Percentiles rank a stretch among this genome's conserved stretches.
Conservation (phyloP, 805 yeast genomes). For the Candida suzukii region DNA sequence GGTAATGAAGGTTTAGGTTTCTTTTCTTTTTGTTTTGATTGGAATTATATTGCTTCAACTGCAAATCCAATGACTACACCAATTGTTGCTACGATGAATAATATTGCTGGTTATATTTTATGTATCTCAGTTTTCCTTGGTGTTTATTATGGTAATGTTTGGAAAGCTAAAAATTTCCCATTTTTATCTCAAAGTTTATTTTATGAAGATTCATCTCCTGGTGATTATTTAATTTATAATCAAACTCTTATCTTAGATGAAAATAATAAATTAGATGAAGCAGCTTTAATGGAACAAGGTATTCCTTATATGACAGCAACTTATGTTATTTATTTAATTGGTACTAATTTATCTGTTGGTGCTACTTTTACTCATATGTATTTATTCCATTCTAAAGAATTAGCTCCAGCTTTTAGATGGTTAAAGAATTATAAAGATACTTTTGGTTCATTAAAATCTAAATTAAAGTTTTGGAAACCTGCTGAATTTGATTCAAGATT, state of each 20-base stretch:
- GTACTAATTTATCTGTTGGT: conserved; percentile 25
- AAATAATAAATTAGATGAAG: conserved; percentile 13
- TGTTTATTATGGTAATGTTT: conserved; percentile 26
- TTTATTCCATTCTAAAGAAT: conserved; percentile 20
- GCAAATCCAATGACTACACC: conserved; percentile 24
- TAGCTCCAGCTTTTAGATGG: conserved; percentile 19
- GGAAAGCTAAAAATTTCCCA: conserved; percentile 27
- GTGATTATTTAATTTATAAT: conserved; percentile 20
- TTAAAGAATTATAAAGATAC: conserved; percentile 4
- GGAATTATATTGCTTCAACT: conserved; percentile 24
- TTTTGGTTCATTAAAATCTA: conserved; percentile 16
- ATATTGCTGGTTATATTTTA: conserved; percentile 22
- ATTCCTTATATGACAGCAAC: conserved; percentile 26
- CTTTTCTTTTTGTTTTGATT: conserved; percentile 24
- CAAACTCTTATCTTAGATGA: conserved; percentile 21
- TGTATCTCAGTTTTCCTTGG: conserved; percentile 19
- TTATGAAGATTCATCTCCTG: conserved; percentile 17
- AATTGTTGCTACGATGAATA: conserved; percentile 20
- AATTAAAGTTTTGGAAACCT: conserved; percentile 41
- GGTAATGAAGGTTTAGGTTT: conserved; percentile 27
- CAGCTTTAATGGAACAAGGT: conserved; percentile 19
- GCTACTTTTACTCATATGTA: conserved; percentile 27
- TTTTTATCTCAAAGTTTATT: conserved; percentile 25
- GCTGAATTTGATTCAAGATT: conserved; percentile 15
- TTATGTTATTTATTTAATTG: conserved; percentile 23